Conservation (phyloP, 129 eudicot species). For the Centella asiatica region DNA sequence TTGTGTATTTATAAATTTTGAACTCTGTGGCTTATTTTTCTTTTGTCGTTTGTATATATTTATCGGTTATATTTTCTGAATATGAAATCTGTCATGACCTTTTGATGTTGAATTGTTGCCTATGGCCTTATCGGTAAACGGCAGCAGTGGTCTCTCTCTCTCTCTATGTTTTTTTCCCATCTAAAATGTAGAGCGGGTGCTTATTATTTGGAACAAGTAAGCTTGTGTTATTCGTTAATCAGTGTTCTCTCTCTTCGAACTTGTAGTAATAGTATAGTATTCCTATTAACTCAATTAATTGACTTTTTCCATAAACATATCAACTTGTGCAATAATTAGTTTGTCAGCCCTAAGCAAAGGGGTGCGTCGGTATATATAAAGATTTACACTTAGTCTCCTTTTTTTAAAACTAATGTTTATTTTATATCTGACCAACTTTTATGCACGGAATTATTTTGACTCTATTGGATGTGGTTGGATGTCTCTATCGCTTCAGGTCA, state of each 20-base stretch:
- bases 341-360: neutral
- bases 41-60: neutral
- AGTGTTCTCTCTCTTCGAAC: too few relatives aligned
- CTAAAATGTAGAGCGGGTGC: neutral
- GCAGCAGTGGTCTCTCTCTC: neutral
- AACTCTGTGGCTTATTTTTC: neutral
- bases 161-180: neutral
- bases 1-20: conserved; percentile 4
- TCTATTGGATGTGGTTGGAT: conserved; percentile 4
- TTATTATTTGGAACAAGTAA: neutral
- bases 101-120: neutral
- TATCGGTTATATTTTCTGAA: neutral
- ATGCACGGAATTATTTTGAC: neutral
- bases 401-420: neutral
- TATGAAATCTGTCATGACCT: neutral
- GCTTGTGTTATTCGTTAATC: neutral
- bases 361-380: neutral
- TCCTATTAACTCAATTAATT: neutral
- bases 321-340: conserved; percentile 5
- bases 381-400: neutral
- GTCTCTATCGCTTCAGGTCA: neutral
- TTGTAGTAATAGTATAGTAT: neutral
- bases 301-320: conserved; percentile 3
- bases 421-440: neutral
- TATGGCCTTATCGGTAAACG: neutral